A percentile compares a stretch with the other conserved stretches of the same genome.
Evolutionary conservation across 169 alveolate genomes (phyloP).

Genomic region (Plasmodium yoelii): DNA sequence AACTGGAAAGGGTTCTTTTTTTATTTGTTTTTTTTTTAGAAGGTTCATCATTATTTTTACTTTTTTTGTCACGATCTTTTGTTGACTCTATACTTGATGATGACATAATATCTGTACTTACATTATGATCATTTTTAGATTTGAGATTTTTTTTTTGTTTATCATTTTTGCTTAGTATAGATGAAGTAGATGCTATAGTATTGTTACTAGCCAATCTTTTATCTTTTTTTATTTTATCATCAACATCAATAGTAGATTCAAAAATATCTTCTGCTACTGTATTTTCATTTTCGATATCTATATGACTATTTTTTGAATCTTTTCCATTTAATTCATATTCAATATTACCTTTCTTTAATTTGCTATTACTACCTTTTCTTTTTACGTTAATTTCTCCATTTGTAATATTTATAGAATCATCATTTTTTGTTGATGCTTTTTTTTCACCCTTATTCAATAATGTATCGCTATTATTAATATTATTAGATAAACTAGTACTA

Average conservation of each 20-base stretch:
- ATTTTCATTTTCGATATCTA: conserved; percentile 25
- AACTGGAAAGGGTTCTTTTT: conserved; percentile 35
- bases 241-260: conserved; percentile 11
- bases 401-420: conserved; percentile 8
- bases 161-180: conserved; percentile 27
- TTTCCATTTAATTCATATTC: conserved; percentile 57
- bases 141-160: conserved; percentile 16
- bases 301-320: conserved; percentile 23
- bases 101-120: not conserved
- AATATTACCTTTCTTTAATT: conserved; percentile 18
- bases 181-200: conserved; percentile 10
- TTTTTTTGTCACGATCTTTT: conserved; percentile 55
- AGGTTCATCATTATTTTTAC: conserved; percentile 31
- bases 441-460: conserved; percentile 2
- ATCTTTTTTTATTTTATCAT: conserved; percentile 32
- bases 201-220: conserved; percentile 20
- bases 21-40: conserved; percentile 49
- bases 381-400: conserved; percentile 15
- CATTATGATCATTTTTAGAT: conserved; percentile 13
- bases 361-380: conserved; percentile 17
- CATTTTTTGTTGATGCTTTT: conserved; percentile 36
- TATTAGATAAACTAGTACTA: conserved; percentile 6
- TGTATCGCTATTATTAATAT: conserved; percentile 20
- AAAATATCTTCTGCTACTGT: conserved; percentile 2
- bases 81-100: conserved; percentile 38